Conservation (phyloP, 2,329 filamentous ascomycete genomes). For the Penicillium griseofulvum region DNA sequence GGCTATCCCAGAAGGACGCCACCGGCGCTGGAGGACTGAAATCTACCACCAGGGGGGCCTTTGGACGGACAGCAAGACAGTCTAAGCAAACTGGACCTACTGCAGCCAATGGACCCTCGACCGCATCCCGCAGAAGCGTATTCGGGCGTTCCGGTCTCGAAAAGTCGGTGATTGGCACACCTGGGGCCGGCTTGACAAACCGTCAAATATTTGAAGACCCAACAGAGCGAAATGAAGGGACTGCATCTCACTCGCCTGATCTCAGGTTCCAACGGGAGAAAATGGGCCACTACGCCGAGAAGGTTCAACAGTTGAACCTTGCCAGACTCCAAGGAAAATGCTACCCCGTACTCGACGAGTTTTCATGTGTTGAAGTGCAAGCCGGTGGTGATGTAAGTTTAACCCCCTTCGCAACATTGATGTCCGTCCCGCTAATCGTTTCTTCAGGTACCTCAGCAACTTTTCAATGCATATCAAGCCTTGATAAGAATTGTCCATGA, state of each 20-base stretch:
- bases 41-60: constrained; percentile 43
- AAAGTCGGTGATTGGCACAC: constrained; percentile 82
- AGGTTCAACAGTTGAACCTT: constrained; percentile 74
- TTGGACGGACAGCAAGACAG: constrained; percentile 49
- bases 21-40: constrained; percentile 42
- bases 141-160: constrained; percentile 70
- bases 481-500: constrained; percentile 77
- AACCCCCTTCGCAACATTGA: constrained; percentile 1
- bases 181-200: constrained; percentile 62
- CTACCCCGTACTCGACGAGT: constrained; percentile 73
- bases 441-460: constrained; percentile 64
- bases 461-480: constrained; percentile 79
- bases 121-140: constrained; percentile 51
- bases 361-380: constrained; percentile 70
- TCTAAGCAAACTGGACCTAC: constrained; percentile 38
- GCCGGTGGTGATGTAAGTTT: constrained; percentile 61
- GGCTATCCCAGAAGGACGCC: constrained; percentile 61
- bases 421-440: constrained; percentile 14
- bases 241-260: constrained; percentile 57
- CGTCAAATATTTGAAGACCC: constrained; percentile 67
- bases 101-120: constrained; percentile 45
- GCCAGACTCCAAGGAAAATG: constrained; percentile 64
- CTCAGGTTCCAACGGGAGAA: constrained; percentile 79
- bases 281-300: constrained; percentile 75
- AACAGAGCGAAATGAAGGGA: constrained; percentile 54